Evolutionary conservation across 1,284 basidiomycete species (phyloP).

Genomic region (Irpex sp.): DNA sequence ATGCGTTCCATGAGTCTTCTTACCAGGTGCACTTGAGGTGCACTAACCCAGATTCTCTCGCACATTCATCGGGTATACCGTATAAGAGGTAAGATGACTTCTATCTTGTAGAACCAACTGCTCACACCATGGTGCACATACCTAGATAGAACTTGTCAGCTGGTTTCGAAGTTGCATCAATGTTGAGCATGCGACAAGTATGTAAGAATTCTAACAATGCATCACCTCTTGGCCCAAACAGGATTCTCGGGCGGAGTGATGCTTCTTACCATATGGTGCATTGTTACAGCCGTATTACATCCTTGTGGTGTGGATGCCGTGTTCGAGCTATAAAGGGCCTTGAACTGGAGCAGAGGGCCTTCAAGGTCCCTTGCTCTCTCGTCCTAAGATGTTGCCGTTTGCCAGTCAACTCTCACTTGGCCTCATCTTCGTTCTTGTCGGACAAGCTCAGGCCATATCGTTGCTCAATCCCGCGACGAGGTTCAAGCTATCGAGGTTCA

Average conservation of each 20-base stretch:
- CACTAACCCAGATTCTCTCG: not conserved
- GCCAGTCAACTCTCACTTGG: not conserved
- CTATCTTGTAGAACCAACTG: not conserved
- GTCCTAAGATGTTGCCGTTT: too few relatives aligned
- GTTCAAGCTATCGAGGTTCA: not conserved
- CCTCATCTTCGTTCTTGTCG: not conserved
- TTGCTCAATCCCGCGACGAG: not conserved
- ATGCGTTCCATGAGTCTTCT: not conserved
- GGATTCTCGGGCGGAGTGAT: too few relatives aligned
- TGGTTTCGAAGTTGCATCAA: not conserved
- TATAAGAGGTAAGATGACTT: not conserved
- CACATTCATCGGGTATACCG: not conserved
- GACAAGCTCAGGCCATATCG: not conserved
- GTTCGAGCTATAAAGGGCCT: too few relatives aligned
- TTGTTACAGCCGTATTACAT: too few relatives aligned
- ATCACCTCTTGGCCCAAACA: too few relatives aligned
- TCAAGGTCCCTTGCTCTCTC: too few relatives aligned
- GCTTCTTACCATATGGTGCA: too few relatives aligned
- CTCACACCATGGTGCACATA: not conserved
- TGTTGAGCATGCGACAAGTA: not conserved
- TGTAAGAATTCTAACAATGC: not conserved
- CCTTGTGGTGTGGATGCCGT: too few relatives aligned
- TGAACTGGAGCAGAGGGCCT: too few relatives aligned
- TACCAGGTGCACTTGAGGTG: too few relatives aligned
- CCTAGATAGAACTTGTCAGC: not conserved